These are phyloP conservation scores for Clitopilus passeckerianus DNA, from an alignment of 768 basidiomycete genomes.

Conservation along the genomic window DNA sequence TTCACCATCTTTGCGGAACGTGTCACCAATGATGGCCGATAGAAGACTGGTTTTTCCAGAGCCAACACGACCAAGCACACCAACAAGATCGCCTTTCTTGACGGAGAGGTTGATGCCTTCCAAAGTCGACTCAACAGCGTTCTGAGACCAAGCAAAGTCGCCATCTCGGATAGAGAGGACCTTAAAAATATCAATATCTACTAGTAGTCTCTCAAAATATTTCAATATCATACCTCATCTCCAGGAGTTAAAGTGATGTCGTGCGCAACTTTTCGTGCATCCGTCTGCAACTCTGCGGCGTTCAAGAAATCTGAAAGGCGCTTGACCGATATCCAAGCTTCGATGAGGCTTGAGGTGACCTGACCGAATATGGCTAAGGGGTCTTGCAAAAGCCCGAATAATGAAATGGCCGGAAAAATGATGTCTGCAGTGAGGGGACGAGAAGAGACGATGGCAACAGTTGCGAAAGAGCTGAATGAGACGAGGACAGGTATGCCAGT, in stretches of 20 bases:
- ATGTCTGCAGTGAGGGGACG: slow-evolving; percentile 81
- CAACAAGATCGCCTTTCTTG: slow-evolving; percentile 81
- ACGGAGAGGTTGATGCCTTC: slow-evolving; percentile 73
- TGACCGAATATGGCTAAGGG: slow-evolving; percentile 78
- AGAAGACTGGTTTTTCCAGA: slow-evolving; percentile 84
- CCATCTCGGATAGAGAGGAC: slow-evolving; percentile 69
- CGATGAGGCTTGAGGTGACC: slow-evolving; percentile 78
- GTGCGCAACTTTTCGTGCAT: slow-evolving; percentile 57
- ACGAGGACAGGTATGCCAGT: slow-evolving; percentile 68
- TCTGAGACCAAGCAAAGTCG: slow-evolving; percentile 78
- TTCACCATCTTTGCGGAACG: slow-evolving; percentile 71
- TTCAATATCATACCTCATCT: slow-evolving; percentile 44
- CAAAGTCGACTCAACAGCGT: slow-evolving; percentile 53
- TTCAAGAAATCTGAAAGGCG: slow-evolving; percentile 74
- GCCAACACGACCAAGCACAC: slow-evolving; percentile 85
- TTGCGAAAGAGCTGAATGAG: slow-evolving; percentile 79
- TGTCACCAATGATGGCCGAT: slow-evolving; percentile 83
- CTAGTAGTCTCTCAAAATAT: background rate
- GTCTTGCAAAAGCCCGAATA: slow-evolving; percentile 86
- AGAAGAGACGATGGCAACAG: slow-evolving; percentile 57
- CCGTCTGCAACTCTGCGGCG: slow-evolving; percentile 75
- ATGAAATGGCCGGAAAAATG: slow-evolving; percentile 90
- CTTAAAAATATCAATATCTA: slow-evolving; percentile 16
- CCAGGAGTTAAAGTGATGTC: slow-evolving; percentile 41
- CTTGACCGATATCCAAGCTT: slow-evolving; percentile 78